Base-by-base conservation (phyloP, 805 yeast genomes). In the Starmerella cellae region DNA sequence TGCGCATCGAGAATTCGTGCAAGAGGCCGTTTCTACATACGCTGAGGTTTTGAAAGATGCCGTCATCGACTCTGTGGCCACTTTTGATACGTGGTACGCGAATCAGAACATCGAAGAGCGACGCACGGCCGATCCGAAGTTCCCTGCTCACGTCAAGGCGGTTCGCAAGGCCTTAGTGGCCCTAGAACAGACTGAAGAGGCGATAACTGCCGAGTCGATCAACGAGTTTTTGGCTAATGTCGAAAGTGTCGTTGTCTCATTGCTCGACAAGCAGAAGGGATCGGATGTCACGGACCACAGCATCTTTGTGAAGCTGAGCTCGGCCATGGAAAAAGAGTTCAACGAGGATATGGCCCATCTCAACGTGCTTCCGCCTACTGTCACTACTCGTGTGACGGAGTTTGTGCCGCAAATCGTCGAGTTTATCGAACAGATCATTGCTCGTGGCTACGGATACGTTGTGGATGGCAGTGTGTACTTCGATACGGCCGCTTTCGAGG, bases 391-490 rank as follows among this genome's bases (percentile, higher is more conserved):
- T 51, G 98, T 91, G 14, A 81, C 95, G 3, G 98, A 91, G 61
- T 88, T 84, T 56, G 77, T 88, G 35, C 96, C 97, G 2, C 95
- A 91, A 56, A 87, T 91, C 60, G 74, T 88, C 33, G 71, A 63
- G 14, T 88, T 77, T 61, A 94, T 91, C 17, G 70, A 74, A 49
- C 68, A 66, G 52, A 87, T 91, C 57, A 74, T 88, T 34, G 60
- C 56, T 3, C 81, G 80, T 53, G 95, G 95, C 0, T 88, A 70
- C 60, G 98, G 88, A 2, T 87, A 87, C 57, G 65, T 75, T 3
- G 63, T 61, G 4, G 95, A 87, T 57, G 97, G 96, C 0, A 81
- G 94, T 9, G 98, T 91, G n/a, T 91, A 91, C 62, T 91, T 91
- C 60, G 93, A 91, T 63, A 87, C 96, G 11, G 72, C 66, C 6